These are phyloP conservation scores for Arabidopsis arenosa DNA, from an alignment of 345 rosid genomes.

Conservation along the genomic window DNA sequence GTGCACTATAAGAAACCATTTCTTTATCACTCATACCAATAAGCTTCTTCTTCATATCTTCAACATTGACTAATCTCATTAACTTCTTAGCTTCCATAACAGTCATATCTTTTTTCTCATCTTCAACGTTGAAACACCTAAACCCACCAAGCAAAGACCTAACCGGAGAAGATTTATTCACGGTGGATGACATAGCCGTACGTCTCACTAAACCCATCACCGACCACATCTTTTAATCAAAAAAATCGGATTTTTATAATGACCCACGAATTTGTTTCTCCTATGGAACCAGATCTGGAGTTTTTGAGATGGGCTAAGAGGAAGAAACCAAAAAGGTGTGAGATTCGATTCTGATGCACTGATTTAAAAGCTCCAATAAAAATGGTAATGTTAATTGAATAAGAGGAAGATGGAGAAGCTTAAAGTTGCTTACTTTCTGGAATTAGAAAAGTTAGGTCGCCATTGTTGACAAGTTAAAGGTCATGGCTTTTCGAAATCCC, in stretches of 20 bases:
- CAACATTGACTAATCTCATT: slow-evolving; percentile 86
- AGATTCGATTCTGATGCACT: slow-evolving; percentile 40
- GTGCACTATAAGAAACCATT: slow-evolving; percentile 55
- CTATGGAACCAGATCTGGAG: slow-evolving; percentile 31
- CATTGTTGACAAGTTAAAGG: slow-evolving; percentile 31
- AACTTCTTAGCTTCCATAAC: slow-evolving; percentile 72
- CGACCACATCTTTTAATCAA: slow-evolving; percentile 34
- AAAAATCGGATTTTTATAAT: neutral
- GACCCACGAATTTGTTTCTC: slow-evolving; percentile 22
- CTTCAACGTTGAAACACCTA: slow-evolving; percentile 28
- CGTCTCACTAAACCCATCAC: slow-evolving; percentile 38
- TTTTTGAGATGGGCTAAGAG: neutral
- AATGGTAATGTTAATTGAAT: slow-evolving; percentile 29
- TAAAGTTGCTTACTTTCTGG: slow-evolving; percentile 27
- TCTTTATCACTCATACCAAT: slow-evolving; percentile 70
- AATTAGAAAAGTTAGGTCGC: slow-evolving; percentile 34
- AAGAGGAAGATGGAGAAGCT: slow-evolving; percentile 20
- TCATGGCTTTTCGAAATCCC: slow-evolving; percentile 39
- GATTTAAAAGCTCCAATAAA: slow-evolving; percentile 33
- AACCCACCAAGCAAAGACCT: slow-evolving; percentile 35
- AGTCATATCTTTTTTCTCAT: slow-evolving; percentile 47
- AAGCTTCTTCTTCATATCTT: slow-evolving; percentile 67
- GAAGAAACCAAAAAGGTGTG: neutral
- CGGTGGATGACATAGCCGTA: slow-evolving; percentile 36
- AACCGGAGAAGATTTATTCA: slow-evolving; percentile 20